Evolutionary conservation across 2,329 filamentous ascomycete genomes (phyloP).

Genomic region (Colletotrichum tropicicola): DNA sequence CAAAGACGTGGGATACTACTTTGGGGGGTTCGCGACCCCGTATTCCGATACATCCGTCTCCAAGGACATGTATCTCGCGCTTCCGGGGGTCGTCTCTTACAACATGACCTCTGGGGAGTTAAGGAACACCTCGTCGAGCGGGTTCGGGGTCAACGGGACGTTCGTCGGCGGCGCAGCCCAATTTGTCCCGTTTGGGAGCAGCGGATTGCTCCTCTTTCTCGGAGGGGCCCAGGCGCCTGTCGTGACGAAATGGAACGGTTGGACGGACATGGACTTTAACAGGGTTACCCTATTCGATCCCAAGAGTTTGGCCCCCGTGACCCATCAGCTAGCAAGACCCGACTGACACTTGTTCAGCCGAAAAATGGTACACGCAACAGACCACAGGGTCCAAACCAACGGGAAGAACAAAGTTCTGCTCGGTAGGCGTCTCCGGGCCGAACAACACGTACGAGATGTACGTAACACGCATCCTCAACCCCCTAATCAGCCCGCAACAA

Average conservation of each 20-base stretch:
- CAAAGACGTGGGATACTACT: constrained; percentile 39
- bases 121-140: constrained; percentile 39
- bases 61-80: constrained; percentile 29
- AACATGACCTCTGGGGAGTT: constrained; percentile 41
- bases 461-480: constrained; percentile 10
- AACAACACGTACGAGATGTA: constrained; percentile 47
- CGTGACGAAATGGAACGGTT: constrained; percentile 32
- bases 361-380: constrained; percentile 42
- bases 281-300: constrained; percentile 44
- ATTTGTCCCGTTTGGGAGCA: constrained; percentile 42
- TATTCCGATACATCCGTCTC: constrained; percentile 36
- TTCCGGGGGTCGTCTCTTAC: constrained; percentile 42
- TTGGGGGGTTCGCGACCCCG: constrained; percentile 39
- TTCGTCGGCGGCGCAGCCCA: constrained; percentile 40
- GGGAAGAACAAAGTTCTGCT: constrained; percentile 41
- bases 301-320: constrained; percentile 31
- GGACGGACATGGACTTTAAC: constrained; percentile 36
- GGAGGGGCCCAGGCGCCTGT: constrained; percentile 39
- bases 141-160: constrained; percentile 35
- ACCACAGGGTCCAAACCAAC: constrained; percentile 41
- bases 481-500: too few relatives aligned
- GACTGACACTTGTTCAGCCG: background rate
- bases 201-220: constrained; percentile 43
- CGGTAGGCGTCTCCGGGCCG: constrained; percentile 41
- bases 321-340: background rate